Percentiles rank a stretch among this genome's conserved stretches.
Evolutionary conservation across 2,329 filamentous ascomycete species (phyloP).

Genomic region (Colletotrichum camelliae): DNA sequence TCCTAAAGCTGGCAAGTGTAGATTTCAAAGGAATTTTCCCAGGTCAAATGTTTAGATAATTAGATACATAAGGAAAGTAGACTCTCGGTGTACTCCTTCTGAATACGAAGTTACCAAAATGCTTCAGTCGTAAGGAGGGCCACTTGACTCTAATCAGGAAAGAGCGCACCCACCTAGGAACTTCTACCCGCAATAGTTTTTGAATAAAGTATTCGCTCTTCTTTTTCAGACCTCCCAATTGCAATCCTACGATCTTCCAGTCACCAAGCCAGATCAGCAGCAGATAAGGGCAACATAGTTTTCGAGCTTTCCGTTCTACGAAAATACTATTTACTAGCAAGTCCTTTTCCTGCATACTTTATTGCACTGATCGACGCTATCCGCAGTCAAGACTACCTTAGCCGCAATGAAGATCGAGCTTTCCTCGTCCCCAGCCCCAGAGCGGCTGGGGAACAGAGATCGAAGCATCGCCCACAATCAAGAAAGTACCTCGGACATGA

Average conservation of each 20-base stretch:
- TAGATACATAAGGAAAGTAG: neutral
- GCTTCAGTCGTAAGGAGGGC: neutral
- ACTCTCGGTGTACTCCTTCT: neutral
- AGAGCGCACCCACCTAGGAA: neutral
- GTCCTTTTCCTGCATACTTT: too few relatives aligned
- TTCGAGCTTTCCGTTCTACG: too few relatives aligned
- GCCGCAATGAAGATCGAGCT: too few relatives aligned
- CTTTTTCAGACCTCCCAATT: neutral
- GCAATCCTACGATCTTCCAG: neutral
- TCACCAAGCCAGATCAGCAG: too few relatives aligned
- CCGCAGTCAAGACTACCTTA: too few relatives aligned
- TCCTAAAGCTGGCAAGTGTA: neutral
- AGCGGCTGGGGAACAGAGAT: too few relatives aligned
- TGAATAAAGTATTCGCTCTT: neutral
- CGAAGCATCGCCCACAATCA: too few relatives aligned
- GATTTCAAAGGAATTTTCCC: accelerated
- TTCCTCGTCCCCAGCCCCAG: too few relatives aligned
- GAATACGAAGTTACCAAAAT: neutral
- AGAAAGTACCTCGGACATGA: too few relatives aligned
- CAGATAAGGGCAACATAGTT: too few relatives aligned
- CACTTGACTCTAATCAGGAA: neutral
- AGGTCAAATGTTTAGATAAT: neutral
- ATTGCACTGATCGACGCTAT: too few relatives aligned
- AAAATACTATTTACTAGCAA: too few relatives aligned
- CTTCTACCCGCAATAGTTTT: neutral